Conservation (phyloP, 129 eudicot species). For the Deinandra increscens region DNA sequence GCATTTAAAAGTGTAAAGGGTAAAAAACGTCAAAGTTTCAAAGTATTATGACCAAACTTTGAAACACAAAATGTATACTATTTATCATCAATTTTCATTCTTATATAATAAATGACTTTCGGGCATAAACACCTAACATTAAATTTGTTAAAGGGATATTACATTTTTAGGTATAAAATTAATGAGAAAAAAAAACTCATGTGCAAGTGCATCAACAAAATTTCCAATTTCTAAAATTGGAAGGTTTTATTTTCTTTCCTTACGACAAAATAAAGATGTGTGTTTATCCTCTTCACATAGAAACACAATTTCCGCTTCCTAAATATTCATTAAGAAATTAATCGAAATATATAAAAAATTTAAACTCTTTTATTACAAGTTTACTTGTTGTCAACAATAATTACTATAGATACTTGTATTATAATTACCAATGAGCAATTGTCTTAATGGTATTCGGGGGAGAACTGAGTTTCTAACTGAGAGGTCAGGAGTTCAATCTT, state of each 20-base stretch:
- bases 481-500: too few species aligned
- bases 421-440: too few species aligned
- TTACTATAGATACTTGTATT: not conserved
- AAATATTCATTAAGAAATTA: not conserved
- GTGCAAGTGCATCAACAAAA: constrained; percentile 5
- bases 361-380: not conserved
- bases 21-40: too few species aligned
- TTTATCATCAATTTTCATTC: too few species aligned
- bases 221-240: constrained; percentile 5
- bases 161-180: not conserved
- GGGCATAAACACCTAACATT: too few species aligned
- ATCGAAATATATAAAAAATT: not conserved
- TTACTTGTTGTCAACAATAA: not conserved
- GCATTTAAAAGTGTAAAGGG: too few species aligned
- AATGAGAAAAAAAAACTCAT: constrained; percentile 2
- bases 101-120: too few species aligned
- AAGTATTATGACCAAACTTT: too few species aligned
- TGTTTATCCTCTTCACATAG: constrained; percentile 1
- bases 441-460: too few species aligned
- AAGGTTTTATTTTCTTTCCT: not conserved
- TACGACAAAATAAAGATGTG: not conserved
- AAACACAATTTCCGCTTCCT: not conserved
- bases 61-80: too few species aligned
- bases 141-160: too few species aligned
- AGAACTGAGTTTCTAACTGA: too few species aligned